Percentiles rank a stretch among this genome's conserved stretches.
These are phyloP conservation scores for Candida mesenterica DNA, from an alignment of 1,139 yeast genomes.

Conservation along the genomic window DNA sequence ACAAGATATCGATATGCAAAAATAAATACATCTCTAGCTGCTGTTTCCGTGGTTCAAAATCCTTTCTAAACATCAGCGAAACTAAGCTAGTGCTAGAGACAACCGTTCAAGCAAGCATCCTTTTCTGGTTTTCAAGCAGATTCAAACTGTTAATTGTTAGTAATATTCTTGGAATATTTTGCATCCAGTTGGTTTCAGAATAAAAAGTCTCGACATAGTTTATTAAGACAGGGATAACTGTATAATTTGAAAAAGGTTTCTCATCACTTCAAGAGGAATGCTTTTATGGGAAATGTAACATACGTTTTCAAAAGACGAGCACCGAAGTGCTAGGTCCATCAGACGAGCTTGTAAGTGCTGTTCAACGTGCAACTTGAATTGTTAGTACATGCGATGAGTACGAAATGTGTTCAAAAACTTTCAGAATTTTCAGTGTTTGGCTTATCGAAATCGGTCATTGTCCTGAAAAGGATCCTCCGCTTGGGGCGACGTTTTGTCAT, in stretches of 20 bases:
- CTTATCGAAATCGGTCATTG: constrained; percentile 55
- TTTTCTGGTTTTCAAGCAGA: not conserved
- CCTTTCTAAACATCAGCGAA: constrained; percentile 1
- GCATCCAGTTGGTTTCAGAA: constrained; percentile 35
- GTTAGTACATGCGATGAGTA: too few relatives aligned
- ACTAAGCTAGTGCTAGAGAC: not conserved
- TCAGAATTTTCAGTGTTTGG: constrained; percentile 60
- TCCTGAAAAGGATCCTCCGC: constrained; percentile 59
- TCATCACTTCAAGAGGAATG: constrained; percentile 47
- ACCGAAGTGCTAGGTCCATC: too few relatives aligned
- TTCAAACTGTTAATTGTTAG: not conserved
- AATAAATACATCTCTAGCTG: too few relatives aligned
- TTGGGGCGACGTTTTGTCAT: constrained; percentile 59
- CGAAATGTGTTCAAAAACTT: too few relatives aligned
- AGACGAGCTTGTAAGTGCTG: too few relatives aligned
- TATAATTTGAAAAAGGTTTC: constrained; percentile 46
- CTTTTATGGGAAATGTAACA: too few relatives aligned
- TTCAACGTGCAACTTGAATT: too few relatives aligned
- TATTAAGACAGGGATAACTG: constrained; percentile 95
- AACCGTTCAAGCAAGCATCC: not conserved
- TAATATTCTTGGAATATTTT: not conserved
- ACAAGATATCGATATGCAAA: too few relatives aligned
- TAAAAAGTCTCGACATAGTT: constrained; percentile 65
- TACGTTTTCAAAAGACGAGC: too few relatives aligned
- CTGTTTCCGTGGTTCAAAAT: constrained; percentile 1